phyloP scores from a whole-genome alignment of 2,329 filamentous ascomycete species.

The Xylariaceae sp. region DNA sequence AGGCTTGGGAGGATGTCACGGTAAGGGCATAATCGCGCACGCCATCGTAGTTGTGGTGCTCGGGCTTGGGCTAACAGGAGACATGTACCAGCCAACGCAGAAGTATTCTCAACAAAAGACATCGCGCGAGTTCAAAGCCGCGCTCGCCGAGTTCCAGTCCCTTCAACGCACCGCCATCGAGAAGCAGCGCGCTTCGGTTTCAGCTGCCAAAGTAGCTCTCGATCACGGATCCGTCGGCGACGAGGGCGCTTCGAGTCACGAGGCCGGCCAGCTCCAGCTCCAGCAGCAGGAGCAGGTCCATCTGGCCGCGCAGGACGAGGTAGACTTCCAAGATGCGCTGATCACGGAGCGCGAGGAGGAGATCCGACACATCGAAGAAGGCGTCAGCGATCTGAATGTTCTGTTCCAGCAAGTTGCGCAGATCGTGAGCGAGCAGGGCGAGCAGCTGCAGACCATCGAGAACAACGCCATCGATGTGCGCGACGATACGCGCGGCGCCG shows the following conservation, averaged over 20 bases:
- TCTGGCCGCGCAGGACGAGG: slow-evolving; percentile 85
- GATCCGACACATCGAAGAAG: slow-evolving; percentile 96
- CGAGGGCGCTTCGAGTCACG: slow-evolving; percentile 22
- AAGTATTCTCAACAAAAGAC: slow-evolving; percentile 96
- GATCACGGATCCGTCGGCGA: slow-evolving; percentile 46
- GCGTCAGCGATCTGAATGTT: slow-evolving; percentile 91
- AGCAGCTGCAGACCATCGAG: slow-evolving; percentile 78
- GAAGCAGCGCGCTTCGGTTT: slow-evolving; percentile 82
- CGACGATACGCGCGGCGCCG: slow-evolving; percentile 77
- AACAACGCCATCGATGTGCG: slow-evolving; percentile 82
- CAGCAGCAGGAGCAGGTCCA: slow-evolving; percentile 61
- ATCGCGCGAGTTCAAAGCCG: slow-evolving; percentile 84
- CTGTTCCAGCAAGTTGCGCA: slow-evolving; percentile 97
- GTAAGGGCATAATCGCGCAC: slow-evolving; percentile 45
- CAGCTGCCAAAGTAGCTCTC: slow-evolving; percentile 74
- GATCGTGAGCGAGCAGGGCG: slow-evolving; percentile 91
- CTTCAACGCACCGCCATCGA: slow-evolving; percentile 88
- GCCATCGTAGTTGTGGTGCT: neutral
- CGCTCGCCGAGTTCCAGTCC: slow-evolving; percentile 83
- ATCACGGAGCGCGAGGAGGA: slow-evolving; percentile 96
- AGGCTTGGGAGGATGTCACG: slow-evolving; percentile 78
- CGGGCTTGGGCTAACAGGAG: slow-evolving; percentile 9
- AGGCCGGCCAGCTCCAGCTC: slow-evolving; percentile 44
- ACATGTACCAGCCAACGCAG: slow-evolving; percentile 66
- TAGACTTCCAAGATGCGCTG: slow-evolving; percentile 93